Evolutionary conservation across 768 basidiomycete genomes (phyloP).

Genomic region (Lenzites betulinus): DNA sequence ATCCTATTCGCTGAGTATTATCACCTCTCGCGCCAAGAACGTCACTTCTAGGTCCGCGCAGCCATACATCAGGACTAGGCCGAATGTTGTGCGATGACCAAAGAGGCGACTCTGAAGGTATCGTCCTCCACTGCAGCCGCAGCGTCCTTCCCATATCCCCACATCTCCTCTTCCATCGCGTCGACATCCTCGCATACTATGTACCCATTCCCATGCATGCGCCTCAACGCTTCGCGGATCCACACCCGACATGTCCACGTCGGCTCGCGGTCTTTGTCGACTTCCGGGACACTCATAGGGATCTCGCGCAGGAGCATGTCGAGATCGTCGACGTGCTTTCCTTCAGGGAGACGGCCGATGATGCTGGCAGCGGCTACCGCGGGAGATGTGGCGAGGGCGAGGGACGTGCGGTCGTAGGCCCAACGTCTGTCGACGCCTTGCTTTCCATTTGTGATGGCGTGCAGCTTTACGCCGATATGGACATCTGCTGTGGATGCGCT

Average conservation of each 20-base stretch:
- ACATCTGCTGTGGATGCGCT: not conserved
- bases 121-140: slow-evolving; percentile 4
- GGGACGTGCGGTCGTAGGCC: slow-evolving; percentile 5
- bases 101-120: not conserved
- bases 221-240: slow-evolving; percentile 14
- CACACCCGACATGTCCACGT: slow-evolving; percentile 8
- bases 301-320: slow-evolving; percentile 3
- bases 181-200: slow-evolving; percentile 4
- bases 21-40: no score
- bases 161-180: slow-evolving; percentile 13
- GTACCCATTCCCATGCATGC: slow-evolving; percentile 2
- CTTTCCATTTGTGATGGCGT: slow-evolving; percentile 8
- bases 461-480: not conserved
- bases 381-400: slow-evolving; percentile 4
- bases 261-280: slow-evolving; percentile 1
- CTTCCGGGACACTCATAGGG: not conserved
- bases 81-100: not conserved
- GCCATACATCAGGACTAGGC: no score
- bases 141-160: slow-evolving; percentile 2
- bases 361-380: slow-evolving; percentile 4
- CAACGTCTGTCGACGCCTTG: slow-evolving; percentile 9
- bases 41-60: no score
- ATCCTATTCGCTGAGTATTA: no score
- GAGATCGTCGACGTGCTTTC: slow-evolving; percentile 7
- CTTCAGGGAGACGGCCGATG: slow-evolving; percentile 1